phyloP scores from a whole-genome alignment of 2,329 filamentous ascomycete genomes.

The Colletotrichum chlorophyti region DNA sequence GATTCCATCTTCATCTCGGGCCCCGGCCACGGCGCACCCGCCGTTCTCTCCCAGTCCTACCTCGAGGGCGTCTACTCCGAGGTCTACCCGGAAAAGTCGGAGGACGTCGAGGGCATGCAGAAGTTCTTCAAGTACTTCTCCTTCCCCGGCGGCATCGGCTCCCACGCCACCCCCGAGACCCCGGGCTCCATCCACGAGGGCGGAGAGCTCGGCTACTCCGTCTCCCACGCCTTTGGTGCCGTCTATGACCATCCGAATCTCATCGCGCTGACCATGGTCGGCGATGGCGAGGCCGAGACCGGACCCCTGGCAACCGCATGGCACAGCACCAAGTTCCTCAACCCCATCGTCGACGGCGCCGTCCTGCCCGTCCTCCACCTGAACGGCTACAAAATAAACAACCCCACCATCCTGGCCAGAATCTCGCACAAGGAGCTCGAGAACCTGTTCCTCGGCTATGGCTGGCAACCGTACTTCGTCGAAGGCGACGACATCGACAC shows the following conservation, averaged over 20 bases:
- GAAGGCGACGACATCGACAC: conserved; percentile 75
- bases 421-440: conserved; percentile 77
- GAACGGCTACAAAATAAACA: conserved; percentile 88
- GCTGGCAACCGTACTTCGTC: conserved; percentile 82
- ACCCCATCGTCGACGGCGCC: conserved; percentile 78
- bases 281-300: conserved; percentile 83
- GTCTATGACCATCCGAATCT: conserved; percentile 79
- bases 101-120: conserved; percentile 72
- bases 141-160: conserved; percentile 80
- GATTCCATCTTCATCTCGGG: conserved; percentile 77
- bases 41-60: conserved; percentile 77
- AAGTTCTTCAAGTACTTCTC: conserved; percentile 85
- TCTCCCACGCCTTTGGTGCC: conserved; percentile 79
- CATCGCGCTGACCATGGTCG: conserved; percentile 79
- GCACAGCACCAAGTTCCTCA: conserved; percentile 85
- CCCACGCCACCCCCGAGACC: conserved; percentile 80
- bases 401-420: conserved; percentile 75
- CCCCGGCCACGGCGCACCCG: conserved; percentile 80
- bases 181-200: conserved; percentile 81
- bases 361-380: conserved; percentile 80
- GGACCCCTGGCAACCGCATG: conserved; percentile 80
- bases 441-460: conserved; percentile 74
- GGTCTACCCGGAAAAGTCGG: conserved; percentile 76
- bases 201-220: conserved; percentile 81
- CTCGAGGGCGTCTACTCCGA: conserved; percentile 81